These are phyloP conservation scores for Vitis rotundifolia DNA, from an alignment of 164 flowering plant genomes.

Conservation along the genomic window DNA sequence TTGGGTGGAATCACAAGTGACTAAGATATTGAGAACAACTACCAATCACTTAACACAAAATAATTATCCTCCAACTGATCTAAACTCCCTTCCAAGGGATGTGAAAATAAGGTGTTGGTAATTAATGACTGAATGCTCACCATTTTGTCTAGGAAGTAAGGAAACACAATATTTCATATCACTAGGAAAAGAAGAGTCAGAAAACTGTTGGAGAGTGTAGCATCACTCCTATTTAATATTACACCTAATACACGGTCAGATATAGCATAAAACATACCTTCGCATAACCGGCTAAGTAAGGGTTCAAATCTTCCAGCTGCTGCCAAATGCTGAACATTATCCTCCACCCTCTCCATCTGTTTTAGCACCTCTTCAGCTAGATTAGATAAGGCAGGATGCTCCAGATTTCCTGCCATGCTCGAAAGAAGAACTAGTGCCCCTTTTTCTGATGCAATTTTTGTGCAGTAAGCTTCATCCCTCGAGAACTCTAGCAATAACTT, in stretches of 20 bases:
- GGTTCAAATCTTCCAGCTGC: slow-evolving; percentile 71
- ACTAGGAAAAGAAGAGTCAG: no score
- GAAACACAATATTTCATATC: no score
- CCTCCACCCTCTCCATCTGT: slow-evolving; percentile 46
- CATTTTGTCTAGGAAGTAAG: no score
- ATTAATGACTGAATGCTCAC: no score
- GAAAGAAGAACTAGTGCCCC: slow-evolving; percentile 63
- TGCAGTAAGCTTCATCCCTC: slow-evolving; percentile 43
- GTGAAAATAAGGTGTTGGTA: no score
- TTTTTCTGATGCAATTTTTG: slow-evolving; percentile 53
- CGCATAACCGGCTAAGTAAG: slow-evolving; percentile 46
- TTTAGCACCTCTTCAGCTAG: slow-evolving; percentile 57
- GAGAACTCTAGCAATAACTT: slow-evolving; percentile 58
- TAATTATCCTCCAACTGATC: no score
- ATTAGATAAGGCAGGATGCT: slow-evolving; percentile 47
- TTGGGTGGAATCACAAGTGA: neutral
- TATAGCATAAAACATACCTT: slow-evolving; percentile 30
- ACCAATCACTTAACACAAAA: neutral
- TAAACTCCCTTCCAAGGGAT: no score
- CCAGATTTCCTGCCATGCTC: slow-evolving; percentile 54
- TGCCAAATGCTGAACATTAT: slow-evolving; percentile 48
- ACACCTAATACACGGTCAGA: no score
- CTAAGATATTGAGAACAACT: neutral
- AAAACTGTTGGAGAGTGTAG: no score
- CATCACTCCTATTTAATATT: no score